phyloP scores from a whole-genome alignment of 495 filamentous ascomycete genomes.

The Xylaria palmicola region DNA sequence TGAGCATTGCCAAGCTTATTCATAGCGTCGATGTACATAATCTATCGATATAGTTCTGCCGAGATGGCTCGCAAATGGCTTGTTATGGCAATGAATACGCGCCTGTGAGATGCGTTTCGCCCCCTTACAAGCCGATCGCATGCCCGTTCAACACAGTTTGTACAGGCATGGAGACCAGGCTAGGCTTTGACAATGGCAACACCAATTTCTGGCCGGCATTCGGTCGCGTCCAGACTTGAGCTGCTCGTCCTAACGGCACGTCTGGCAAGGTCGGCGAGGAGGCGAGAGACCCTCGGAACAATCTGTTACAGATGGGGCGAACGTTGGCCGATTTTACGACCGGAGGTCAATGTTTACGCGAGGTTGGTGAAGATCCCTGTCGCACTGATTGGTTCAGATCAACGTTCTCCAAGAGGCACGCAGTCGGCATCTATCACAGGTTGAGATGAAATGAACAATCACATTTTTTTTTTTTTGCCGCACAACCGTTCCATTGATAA shows the following conservation, averaged over 20 bases:
- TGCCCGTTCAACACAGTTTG: neutral
- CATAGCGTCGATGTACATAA: neutral
- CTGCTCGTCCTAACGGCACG: slow-evolving; percentile 8
- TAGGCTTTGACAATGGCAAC: neutral
- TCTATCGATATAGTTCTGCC: neutral
- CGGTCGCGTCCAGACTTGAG: slow-evolving; percentile 1
- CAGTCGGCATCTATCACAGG: slow-evolving; percentile 4
- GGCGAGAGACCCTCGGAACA: slow-evolving; percentile 10
- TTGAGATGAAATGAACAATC: slow-evolving; percentile 5
- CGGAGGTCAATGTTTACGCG: slow-evolving; percentile 14
- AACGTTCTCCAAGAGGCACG: slow-evolving; percentile 7
- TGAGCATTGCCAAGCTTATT: slow-evolving; percentile 1
- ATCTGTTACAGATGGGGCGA: slow-evolving; percentile 12
- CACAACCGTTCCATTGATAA: neutral
- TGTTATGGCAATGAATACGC: neutral
- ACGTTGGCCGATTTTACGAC: slow-evolving; percentile 12
- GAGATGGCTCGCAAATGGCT: neutral
- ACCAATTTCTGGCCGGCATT: slow-evolving; percentile 2
- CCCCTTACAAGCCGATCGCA: neutral
- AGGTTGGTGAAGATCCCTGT: slow-evolving; percentile 17
- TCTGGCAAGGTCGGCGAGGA: slow-evolving; percentile 2
- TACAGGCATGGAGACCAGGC: neutral
- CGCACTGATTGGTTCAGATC: slow-evolving; percentile 7
- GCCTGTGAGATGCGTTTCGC: slow-evolving; percentile 2
- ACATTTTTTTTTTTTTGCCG: neutral